A percentile compares a stretch with the other conserved stretches of the same genome.
Evolutionary conservation across 805 yeast genomes (phyloP).

Genomic region (Naumovozyma castellii): DNA sequence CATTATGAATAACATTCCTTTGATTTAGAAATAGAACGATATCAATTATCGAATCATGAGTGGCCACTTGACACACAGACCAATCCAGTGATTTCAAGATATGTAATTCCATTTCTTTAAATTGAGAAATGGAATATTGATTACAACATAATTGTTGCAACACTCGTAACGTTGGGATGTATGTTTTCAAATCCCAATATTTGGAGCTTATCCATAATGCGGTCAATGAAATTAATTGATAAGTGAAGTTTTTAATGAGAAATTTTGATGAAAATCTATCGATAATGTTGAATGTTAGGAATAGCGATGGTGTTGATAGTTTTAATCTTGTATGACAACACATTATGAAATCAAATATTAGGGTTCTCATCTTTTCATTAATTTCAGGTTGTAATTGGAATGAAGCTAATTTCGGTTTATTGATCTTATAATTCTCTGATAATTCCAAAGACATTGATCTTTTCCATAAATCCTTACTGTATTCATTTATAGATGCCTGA

Average conservation of each 20-base stretch:
- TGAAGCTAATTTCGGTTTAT: constrained; percentile 14
- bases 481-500: constrained; percentile 35
- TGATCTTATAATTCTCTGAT: not conserved
- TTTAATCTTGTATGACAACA: constrained; percentile 57
- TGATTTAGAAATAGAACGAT: constrained; percentile 33
- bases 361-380: constrained; percentile 51
- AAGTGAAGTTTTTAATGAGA: constrained; percentile 69
- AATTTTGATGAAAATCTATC: constrained; percentile 82
- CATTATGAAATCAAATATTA: constrained; percentile 70
- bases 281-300: constrained; percentile 57
- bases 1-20: constrained; percentile 1
- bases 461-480: constrained; percentile 34
- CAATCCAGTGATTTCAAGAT: constrained; percentile 54
- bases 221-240: constrained; percentile 77
- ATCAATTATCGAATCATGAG: constrained; percentile 57
- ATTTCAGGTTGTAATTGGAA: constrained; percentile 34
- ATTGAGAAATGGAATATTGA: constrained; percentile 43
- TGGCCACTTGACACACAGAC: constrained; percentile 39
- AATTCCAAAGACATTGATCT: constrained; percentile 10
- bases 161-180: constrained; percentile 46
- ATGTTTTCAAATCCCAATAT: constrained; percentile 56
- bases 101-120: constrained; percentile 60
- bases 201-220: constrained; percentile 90
- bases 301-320: constrained; percentile 56
- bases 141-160: constrained; percentile 48